These are phyloP conservation scores for Trichosporon coremiiforme DNA, from an alignment of 1,284 basidiomycete genomes.

Conservation along the genomic window DNA sequence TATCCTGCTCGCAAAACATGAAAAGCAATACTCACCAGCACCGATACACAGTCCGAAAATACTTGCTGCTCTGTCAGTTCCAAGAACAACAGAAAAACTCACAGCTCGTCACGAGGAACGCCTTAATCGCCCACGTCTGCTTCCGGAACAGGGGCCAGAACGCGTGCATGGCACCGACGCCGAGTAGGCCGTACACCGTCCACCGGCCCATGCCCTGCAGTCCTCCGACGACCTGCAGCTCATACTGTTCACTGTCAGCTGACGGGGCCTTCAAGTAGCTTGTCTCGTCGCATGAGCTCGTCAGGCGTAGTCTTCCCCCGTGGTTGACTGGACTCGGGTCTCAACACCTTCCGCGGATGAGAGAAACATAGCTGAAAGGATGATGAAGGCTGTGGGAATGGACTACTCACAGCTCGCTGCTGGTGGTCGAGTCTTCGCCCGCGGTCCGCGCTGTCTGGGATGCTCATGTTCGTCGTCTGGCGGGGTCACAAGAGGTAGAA, in stretches of 20 bases:
- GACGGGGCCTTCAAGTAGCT: too few relatives aligned
- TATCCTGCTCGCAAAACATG: neutral
- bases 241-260: conserved; percentile 34
- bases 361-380: neutral
- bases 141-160: conserved; percentile 77
- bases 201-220: conserved; percentile 64
- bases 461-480: conserved; percentile 2
- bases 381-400: neutral
- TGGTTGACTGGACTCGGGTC: neutral
- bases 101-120: conserved; percentile 60
- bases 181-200: conserved; percentile 64
- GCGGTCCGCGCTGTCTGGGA: conserved; percentile 33
- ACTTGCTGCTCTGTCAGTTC: conserved; percentile 58
- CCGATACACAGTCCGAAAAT: conserved; percentile 71
- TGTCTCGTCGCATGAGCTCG: neutral
- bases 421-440: conserved; percentile 46
- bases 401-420: conserved; percentile 41
- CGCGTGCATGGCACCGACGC: conserved; percentile 69
- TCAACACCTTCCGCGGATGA: neutral
- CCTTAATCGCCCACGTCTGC: conserved; percentile 78
- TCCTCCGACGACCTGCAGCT: conserved; percentile 49
- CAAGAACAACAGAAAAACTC: neutral
- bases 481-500: conserved; percentile 7
- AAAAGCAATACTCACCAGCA: conserved; percentile 51
- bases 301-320: neutral